phyloP scores from a whole-genome alignment of 2,329 filamentous ascomycete species.

The Graphiopsis chlorocephala region DNA sequence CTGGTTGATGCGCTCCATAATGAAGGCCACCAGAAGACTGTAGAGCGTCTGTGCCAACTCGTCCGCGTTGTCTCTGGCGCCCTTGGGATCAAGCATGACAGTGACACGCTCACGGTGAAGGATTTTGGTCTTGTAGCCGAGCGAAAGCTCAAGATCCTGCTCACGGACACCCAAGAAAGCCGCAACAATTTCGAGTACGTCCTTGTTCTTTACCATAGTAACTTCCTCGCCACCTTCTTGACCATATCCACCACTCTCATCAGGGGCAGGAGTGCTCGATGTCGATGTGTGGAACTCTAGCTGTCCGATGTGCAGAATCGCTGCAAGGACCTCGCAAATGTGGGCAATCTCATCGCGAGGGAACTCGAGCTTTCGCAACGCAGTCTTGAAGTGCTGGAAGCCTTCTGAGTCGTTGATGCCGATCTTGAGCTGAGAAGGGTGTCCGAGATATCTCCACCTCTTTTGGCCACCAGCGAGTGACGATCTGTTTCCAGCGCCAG shows the following conservation, averaged over 20 bases:
- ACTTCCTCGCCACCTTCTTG: conserved; percentile 86
- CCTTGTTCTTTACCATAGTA: conserved; percentile 90
- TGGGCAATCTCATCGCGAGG: conserved; percentile 90
- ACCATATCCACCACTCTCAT: conserved; percentile 94
- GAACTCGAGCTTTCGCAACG: conserved; percentile 89
- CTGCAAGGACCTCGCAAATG: conserved; percentile 90
- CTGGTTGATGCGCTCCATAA: conserved; percentile 91
- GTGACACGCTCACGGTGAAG: conserved; percentile 96
- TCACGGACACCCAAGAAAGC: conserved; percentile 89
- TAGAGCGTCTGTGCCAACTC: conserved; percentile 92
- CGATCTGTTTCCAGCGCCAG: conserved; percentile 55
- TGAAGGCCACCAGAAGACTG: conserved; percentile 86
- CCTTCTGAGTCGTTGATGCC: conserved; percentile 95
- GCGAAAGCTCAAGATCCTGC: conserved; percentile 76
- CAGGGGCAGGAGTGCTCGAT: conserved; percentile 72
- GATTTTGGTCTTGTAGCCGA: conserved; percentile 96
- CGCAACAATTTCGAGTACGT: conserved; percentile 78
- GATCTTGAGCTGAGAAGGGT: conserved; percentile 94
- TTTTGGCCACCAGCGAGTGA: conserved; percentile 61
- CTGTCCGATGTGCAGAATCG: conserved; percentile 95
- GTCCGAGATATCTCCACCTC: conserved; percentile 93
- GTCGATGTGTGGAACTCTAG: conserved; percentile 85
- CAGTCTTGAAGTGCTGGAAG: conserved; percentile 97
- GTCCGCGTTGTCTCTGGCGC: conserved; percentile 86
- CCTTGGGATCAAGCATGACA: conserved; percentile 91